Base-by-base conservation (phyloP, 768 basidiomycete species). In the Heimioporus sp. region DNA sequence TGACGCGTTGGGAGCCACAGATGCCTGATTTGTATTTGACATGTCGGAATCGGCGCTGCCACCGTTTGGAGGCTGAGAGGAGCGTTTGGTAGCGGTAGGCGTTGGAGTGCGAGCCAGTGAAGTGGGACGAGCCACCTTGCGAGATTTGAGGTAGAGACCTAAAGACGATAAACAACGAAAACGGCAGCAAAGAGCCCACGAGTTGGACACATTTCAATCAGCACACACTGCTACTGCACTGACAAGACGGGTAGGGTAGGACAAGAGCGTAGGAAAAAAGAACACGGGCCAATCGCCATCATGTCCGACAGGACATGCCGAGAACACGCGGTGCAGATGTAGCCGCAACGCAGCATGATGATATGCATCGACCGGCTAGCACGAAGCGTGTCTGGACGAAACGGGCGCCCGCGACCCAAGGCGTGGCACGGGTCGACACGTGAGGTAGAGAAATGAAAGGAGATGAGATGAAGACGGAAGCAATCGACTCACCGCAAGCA, bases 101-200 rank as follows among this genome's bases (percentile, higher is more conserved):
- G 66, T 70, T 59, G 70, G 71, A 51, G 70, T 60, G 49, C 69
- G 74, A 21, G 73, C 79, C 53, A 86, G 77, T 51, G 80, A 79
- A 46, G 82, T 72, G 51, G 87, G 87, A 54, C 87, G 85, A 61
- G 85, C 81, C 71, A 84, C 85, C 70, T 83, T 82, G 69, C 85
- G 82, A 57, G 85, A 82, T 80, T 90, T 92, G 78, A 86, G 85
- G 77, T 91, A 91, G 65, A 90, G 86, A 61, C 88, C 89, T 91
- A 77, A 37, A 46, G 62, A 51, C 60, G 55, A 66, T 64, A 65
- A 65, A 64, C 62, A 65, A 59, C 67, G 58, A 56, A 59, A 65
- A 66, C 55, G 61, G 60, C 50, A 62, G 60, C 58, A 62, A 62
- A 62, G 64, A 61, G 60, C 63, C 54, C 70, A 72, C 70, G 69